These are phyloP conservation scores for Penicillium ucsense DNA, from an alignment of 495 filamentous ascomycete genomes.

Conservation along the genomic window DNA sequence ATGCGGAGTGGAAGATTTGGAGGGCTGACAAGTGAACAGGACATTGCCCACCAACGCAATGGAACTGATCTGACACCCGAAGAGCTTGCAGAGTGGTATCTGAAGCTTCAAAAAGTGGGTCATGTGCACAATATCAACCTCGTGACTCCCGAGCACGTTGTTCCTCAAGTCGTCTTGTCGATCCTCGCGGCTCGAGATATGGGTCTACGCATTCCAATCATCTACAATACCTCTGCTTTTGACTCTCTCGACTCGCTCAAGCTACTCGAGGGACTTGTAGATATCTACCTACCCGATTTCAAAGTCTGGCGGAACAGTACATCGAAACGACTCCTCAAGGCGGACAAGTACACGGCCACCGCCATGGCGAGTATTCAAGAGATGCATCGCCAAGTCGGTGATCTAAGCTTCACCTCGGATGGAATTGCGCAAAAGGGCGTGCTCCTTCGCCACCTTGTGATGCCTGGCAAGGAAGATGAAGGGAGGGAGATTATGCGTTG, in stretches of 20 bases:
- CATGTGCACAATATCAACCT: slow-evolving; percentile 73
- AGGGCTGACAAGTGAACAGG: slow-evolving; percentile 15
- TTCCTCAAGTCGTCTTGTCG: slow-evolving; percentile 62
- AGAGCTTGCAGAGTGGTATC: slow-evolving; percentile 64
- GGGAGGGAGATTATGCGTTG: slow-evolving; percentile 58
- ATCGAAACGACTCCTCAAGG: slow-evolving; percentile 61
- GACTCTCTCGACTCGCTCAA: slow-evolving; percentile 58
- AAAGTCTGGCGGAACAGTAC: slow-evolving; percentile 59
- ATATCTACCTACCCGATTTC: slow-evolving; percentile 74
- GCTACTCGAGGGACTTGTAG: slow-evolving; percentile 62
- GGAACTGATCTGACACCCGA: slow-evolving; percentile 68
- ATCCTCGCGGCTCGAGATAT: slow-evolving; percentile 58
- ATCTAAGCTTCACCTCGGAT: slow-evolving; percentile 65
- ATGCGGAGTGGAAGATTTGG: no score
- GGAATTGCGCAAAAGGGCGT: slow-evolving; percentile 67
- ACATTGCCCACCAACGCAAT: slow-evolving; percentile 64
- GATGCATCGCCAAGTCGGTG: slow-evolving; percentile 69
- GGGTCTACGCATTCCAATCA: slow-evolving; percentile 56
- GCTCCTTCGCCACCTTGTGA: slow-evolving; percentile 64
- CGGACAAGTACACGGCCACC: slow-evolving; percentile 55
- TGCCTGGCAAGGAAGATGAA: slow-evolving; percentile 64
- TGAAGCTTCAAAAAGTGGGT: slow-evolving; percentile 62
- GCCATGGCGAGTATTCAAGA: slow-evolving; percentile 62
- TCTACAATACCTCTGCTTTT: slow-evolving; percentile 72
- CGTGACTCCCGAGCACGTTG: slow-evolving; percentile 68